Evolutionary conservation across 2,329 filamentous ascomycete genomes (phyloP).

Genomic region (Didymella exigua): DNA sequence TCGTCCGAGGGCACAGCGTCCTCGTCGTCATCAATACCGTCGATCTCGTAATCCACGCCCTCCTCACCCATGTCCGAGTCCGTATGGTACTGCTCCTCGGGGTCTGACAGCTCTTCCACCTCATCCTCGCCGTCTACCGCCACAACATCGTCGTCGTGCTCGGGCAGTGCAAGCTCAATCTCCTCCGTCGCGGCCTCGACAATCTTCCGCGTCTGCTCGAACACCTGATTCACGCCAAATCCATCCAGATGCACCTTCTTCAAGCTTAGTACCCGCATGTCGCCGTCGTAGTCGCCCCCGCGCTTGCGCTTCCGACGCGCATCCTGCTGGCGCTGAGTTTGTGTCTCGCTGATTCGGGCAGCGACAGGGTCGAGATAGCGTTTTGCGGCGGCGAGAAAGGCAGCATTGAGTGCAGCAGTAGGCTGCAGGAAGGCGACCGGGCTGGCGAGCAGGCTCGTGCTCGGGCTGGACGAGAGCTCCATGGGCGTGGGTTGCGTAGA

Average conservation of each 20-base stretch:
- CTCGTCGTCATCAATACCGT: slow-evolving; percentile 41
- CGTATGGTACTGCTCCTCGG: slow-evolving; percentile 37
- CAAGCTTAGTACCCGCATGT: slow-evolving; percentile 68
- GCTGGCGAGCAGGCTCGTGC: slow-evolving; percentile 64
- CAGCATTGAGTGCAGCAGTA: slow-evolving; percentile 66
- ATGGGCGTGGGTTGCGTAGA: slow-evolving; percentile 45
- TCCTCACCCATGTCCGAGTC: slow-evolving; percentile 40
- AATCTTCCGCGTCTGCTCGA: slow-evolving; percentile 89
- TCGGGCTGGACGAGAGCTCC: slow-evolving; percentile 53
- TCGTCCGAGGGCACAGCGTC: slow-evolving; percentile 35
- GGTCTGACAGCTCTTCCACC: slow-evolving; percentile 43
- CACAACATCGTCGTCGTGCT: slow-evolving; percentile 29
- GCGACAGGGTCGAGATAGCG: slow-evolving; percentile 79
- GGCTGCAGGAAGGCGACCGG: slow-evolving; percentile 82
- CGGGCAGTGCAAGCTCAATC: slow-evolving; percentile 56
- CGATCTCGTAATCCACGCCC: slow-evolving; percentile 43
- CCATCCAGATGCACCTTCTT: slow-evolving; percentile 85
- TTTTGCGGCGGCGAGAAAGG: slow-evolving; percentile 78
- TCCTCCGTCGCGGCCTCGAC: slow-evolving; percentile 68
- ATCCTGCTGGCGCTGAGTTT: slow-evolving; percentile 70
- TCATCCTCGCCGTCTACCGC: slow-evolving; percentile 28
- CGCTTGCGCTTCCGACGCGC: slow-evolving; percentile 78
- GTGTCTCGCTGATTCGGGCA: slow-evolving; percentile 72
- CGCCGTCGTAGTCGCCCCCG: slow-evolving; percentile 55
- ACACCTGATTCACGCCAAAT: slow-evolving; percentile 86